Evolutionary conservation across 805 yeast genomes (phyloP).

Genomic region (Saturnispora kantuleensis): DNA sequence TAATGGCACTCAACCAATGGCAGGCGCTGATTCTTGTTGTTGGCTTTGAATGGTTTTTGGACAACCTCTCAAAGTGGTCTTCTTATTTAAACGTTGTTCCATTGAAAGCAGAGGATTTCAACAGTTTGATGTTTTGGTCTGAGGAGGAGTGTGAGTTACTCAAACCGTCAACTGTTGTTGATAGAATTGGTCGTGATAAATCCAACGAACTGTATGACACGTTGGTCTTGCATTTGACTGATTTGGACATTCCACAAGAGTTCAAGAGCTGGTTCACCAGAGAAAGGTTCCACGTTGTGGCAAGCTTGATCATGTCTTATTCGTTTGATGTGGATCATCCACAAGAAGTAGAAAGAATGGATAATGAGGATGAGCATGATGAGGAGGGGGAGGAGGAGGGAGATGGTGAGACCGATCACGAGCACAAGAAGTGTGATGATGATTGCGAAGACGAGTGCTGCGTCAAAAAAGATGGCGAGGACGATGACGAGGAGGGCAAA

Average conservation of each 20-base stretch:
- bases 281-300: conserved; percentile 60
- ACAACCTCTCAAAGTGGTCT: conserved; percentile 48
- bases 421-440: conserved; percentile 23
- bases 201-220: conserved; percentile 52
- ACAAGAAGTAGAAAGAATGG: conserved; percentile 24
- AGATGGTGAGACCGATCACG: conserved; percentile 28
- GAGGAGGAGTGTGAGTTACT: conserved; percentile 47
- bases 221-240: conserved; percentile 28
- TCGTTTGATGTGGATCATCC: conserved; percentile 69
- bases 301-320: conserved; percentile 78
- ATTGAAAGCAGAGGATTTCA: conserved; percentile 27
- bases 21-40: conserved; percentile 62
- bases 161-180: conserved; percentile 60
- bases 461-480: conserved; percentile 18
- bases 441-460: conserved; percentile 16
- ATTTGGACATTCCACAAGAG: conserved; percentile 26
- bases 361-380: conserved; percentile 20
- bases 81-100: conserved; percentile 72
- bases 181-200: conserved; percentile 59
- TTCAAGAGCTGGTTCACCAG: conserved; percentile 28
- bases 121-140: conserved; percentile 74
- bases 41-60: conserved; percentile 46
- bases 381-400: conserved; percentile 21
- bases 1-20: conserved; percentile 57
- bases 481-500: conserved; percentile 13